phyloP scores from a whole-genome alignment of 257 asterid species.

The Solanum clarkiae region DNA sequence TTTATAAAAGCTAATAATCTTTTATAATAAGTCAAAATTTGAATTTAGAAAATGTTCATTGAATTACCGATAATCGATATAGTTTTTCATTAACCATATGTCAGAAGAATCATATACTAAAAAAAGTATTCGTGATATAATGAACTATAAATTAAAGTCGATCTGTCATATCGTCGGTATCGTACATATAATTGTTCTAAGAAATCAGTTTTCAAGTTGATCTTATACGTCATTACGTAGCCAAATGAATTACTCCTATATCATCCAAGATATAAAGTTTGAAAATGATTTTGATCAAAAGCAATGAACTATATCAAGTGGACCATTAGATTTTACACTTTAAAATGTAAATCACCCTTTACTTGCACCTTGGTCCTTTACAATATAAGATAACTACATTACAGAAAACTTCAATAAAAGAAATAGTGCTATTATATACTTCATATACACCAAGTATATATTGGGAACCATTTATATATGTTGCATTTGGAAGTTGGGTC shows the following conservation, averaged over 20 bases:
- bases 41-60: background rate
- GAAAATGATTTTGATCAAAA: background rate
- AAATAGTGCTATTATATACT: background rate
- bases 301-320: background rate
- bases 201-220: background rate
- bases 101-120: background rate
- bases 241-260: background rate
- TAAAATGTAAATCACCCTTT: background rate
- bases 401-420: background rate
- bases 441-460: background rate
- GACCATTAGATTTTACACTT: background rate
- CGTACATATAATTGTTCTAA: background rate
- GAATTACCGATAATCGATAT: background rate
- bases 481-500: background rate
- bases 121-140: background rate
- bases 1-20: background rate
- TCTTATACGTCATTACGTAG: background rate
- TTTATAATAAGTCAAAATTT: background rate
- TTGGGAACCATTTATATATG: background rate
- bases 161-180: background rate
- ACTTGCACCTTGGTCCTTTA: background rate
- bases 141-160: background rate
- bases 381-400: background rate
- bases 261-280: background rate
- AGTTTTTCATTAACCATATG: background rate